These are phyloP conservation scores for Thozetella sp. DNA, from an alignment of 495 filamentous ascomycete genomes.

Conservation along the genomic window DNA sequence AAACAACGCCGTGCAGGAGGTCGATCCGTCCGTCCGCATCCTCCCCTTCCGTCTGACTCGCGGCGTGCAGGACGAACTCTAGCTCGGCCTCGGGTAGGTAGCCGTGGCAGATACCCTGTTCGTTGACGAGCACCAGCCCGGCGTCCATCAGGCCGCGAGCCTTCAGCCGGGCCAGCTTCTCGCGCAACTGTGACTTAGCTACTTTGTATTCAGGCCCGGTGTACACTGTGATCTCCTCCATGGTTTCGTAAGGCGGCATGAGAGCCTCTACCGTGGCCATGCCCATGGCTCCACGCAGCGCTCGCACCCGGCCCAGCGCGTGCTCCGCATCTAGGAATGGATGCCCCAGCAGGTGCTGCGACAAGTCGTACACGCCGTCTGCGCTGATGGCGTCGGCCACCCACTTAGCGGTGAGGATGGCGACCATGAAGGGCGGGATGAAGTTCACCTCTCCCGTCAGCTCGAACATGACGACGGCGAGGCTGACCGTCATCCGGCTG, in stretches of 20 bases:
- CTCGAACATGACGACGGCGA: conserved; percentile 63
- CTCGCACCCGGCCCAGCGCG: conserved; percentile 27
- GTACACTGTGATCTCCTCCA: conserved; percentile 54
- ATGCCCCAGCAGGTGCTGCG: conserved; percentile 56
- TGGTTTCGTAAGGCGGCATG: conserved; percentile 13
- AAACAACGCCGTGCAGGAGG: conserved; percentile 39
- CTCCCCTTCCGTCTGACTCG: conserved; percentile 9
- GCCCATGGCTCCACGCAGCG: conserved; percentile 34
- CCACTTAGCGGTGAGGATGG: conserved; percentile 61
- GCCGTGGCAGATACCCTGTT: conserved; percentile 47
- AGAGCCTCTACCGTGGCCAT: conserved; percentile 6
- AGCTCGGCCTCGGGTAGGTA: conserved; percentile 58
- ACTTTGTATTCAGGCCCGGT: conserved; percentile 45
- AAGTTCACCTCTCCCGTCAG: conserved; percentile 46
- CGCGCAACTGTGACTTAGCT: conserved; percentile 33
- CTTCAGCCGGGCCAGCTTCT: conserved; percentile 48
- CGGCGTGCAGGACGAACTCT: conserved; percentile 44
- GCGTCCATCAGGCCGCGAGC: conserved; percentile 56
- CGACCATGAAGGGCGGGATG: conserved; percentile 59
- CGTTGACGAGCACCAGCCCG: conserved; percentile 55
- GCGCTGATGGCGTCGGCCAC: conserved; percentile 52
- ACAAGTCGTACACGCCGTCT: conserved; percentile 58
- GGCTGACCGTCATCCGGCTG: conserved; percentile 59
- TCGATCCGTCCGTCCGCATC: conserved; percentile 31
- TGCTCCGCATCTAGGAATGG: conserved; percentile 58